Evolutionary conservation across 2,329 filamentous ascomycete species (phyloP).

Genomic region (Metarhizium album): DNA sequence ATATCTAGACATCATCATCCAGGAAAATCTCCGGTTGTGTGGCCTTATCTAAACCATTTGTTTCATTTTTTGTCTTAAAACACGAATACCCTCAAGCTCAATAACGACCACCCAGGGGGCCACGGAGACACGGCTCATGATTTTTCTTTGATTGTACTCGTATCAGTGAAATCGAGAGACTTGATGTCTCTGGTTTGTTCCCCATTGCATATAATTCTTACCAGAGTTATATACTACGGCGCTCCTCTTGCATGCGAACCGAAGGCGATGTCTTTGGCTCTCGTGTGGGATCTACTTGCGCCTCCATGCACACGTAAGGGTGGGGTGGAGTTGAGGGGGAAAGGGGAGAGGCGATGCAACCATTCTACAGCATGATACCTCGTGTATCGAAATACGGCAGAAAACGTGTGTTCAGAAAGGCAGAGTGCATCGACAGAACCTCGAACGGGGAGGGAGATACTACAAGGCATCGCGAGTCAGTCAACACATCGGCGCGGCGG

Average conservation of each 20-base stretch:
- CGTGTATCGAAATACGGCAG: neutral
- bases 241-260: conserved; percentile 1
- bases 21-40: conserved; percentile 95
- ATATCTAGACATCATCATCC: conserved; percentile 88
- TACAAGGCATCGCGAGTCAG: conserved; percentile 20
- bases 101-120: conserved; percentile 28
- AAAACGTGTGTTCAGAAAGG: neutral
- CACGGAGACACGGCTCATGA: conserved; percentile 29
- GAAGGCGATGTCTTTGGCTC: conserved; percentile 11
- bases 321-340: no score
- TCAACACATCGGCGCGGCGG: conserved; percentile 26
- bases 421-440: conserved; percentile 2
- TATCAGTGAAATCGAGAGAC: conserved; percentile 15
- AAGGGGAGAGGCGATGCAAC: no score
- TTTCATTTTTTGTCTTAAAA: conserved; percentile 19
- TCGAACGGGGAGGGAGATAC: conserved; percentile 7
- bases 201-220: neutral
- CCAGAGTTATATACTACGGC: neutral
- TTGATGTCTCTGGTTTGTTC: neutral
- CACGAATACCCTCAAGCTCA: conserved; percentile 34
- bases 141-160: conserved; percentile 21
- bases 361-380: neutral
- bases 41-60: conserved; percentile 71
- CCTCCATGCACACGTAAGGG: conserved; percentile 1
- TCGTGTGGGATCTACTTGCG: neutral